phyloP scores from a whole-genome alignment of 2,329 filamentous ascomycete species.

The Colletotrichum scovillei region DNA sequence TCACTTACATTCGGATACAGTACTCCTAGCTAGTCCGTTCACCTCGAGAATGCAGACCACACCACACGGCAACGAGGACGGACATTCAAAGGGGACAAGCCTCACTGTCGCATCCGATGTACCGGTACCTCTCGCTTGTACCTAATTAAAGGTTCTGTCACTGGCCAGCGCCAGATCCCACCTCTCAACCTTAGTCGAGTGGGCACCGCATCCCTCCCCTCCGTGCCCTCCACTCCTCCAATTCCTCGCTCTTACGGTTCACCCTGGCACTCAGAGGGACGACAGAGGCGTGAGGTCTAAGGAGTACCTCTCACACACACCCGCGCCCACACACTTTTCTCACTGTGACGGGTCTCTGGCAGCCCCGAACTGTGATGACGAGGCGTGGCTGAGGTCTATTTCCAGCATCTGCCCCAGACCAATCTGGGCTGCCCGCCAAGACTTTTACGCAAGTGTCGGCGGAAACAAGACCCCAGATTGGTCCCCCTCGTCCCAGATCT shows the following conservation, averaged over 20 bases:
- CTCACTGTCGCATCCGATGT: background rate
- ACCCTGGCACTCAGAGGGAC: too few species aligned
- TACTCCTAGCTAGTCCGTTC: background rate
- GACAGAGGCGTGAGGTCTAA: too few species aligned
- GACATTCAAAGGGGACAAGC: background rate
- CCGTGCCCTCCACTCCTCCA: background rate
- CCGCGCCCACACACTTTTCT: slow-evolving; percentile 4
- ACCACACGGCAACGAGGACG: background rate
- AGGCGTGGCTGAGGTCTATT: slow-evolving; percentile 45
- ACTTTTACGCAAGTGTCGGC: background rate
- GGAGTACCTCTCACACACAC: background rate
- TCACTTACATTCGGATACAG: background rate
- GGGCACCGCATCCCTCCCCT: background rate
- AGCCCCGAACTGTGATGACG: slow-evolving; percentile 48
- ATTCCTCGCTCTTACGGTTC: background rate
- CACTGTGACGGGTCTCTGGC: slow-evolving; percentile 6
- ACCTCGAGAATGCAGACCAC: background rate
- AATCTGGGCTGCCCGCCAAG: background rate
- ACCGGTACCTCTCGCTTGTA: slow-evolving; percentile 14
- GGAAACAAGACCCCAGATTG: slow-evolving; percentile 11
- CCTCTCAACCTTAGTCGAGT: background rate
- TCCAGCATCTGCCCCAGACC: slow-evolving; percentile 18
- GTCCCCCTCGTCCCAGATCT: slow-evolving; percentile 10
- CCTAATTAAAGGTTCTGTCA: slow-evolving; percentile 23
- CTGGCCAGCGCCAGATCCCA: slow-evolving; percentile 14